Conservation (phyloP, 495 filamentous ascomycete species). For the Neurospora sp. region DNA sequence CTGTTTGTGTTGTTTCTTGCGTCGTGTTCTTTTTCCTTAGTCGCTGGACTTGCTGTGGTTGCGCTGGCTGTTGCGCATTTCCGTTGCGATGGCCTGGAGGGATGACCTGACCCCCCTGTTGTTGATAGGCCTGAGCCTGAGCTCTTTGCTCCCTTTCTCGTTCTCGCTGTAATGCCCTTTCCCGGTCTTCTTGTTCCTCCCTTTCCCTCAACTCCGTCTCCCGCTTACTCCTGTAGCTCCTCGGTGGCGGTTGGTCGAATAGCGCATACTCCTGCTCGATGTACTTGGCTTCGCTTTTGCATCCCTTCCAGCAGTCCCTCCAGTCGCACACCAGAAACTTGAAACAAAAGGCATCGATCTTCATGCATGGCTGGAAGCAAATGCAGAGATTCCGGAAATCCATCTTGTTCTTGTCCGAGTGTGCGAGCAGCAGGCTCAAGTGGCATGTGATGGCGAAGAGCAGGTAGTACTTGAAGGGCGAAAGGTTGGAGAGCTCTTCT, state of each 20-base stretch:
- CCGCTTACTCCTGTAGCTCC: constrained; percentile 10
- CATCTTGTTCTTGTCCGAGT: constrained; percentile 89
- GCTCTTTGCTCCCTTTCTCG: background rate
- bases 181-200: constrained; percentile 1
- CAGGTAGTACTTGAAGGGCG: constrained; percentile 91
- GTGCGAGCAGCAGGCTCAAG: constrained; percentile 74
- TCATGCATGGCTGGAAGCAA: constrained; percentile 91
- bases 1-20: background rate
- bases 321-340: constrained; percentile 85
- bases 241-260: constrained; percentile 43
- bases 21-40: constrained; percentile 29
- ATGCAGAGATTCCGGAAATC: constrained; percentile 85
- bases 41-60: constrained; percentile 16
- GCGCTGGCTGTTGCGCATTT: constrained; percentile 14
- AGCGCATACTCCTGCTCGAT: constrained; percentile 61
- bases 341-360: constrained; percentile 84
- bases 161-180: constrained; percentile 5
- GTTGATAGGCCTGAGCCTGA: constrained; percentile 4
- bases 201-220: constrained; percentile 1
- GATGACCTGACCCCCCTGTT: constrained; percentile 7
- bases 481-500: constrained; percentile 81
- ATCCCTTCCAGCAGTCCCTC: constrained; percentile 91
- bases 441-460: constrained; percentile 94
- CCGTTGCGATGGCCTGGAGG: constrained; percentile 1
- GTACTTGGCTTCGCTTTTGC: constrained; percentile 77